Percentiles rank a stretch among this genome's conserved stretches.
These are phyloP conservation scores for Taxawa tesnikishii DNA, from an alignment of 2,329 filamentous ascomycete genomes.

Conservation along the genomic window DNA sequence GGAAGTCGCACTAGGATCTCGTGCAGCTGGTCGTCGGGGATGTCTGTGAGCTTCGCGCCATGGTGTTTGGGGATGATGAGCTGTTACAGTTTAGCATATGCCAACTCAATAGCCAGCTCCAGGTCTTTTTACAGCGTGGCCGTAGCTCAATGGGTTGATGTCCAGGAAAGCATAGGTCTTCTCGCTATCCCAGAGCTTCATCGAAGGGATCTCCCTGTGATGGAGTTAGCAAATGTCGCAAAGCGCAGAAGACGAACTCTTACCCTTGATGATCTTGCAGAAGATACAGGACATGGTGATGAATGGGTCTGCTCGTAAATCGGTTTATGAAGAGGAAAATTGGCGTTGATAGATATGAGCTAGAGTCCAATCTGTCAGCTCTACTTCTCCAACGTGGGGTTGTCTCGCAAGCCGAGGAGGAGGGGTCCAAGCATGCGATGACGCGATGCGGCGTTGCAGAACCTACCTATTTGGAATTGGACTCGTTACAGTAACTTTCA, in stretches of 20 bases:
- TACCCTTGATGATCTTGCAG: constrained; percentile 95
- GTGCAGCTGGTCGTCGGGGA: constrained; percentile 74
- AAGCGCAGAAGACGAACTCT: not conserved
- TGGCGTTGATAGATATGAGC: too few species aligned
- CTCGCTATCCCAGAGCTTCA: constrained; percentile 92
- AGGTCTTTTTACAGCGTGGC: constrained; percentile 84
- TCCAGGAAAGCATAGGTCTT: constrained; percentile 94
- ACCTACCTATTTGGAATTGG: too few species aligned
- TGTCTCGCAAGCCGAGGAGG: too few species aligned
- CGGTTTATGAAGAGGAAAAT: too few species aligned
- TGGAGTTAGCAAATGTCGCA: too few species aligned
- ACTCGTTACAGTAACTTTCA: too few species aligned
- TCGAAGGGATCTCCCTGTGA: constrained; percentile 85
- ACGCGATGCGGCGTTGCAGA: too few species aligned
- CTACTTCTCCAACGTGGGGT: too few species aligned
- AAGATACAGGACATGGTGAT: constrained; percentile 67
- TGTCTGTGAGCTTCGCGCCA: constrained; percentile 80
- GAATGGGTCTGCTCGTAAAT: too few species aligned
- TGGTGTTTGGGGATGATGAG: constrained; percentile 95
- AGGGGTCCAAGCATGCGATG: too few species aligned
- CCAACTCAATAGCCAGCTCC: not conserved
- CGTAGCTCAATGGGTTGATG: constrained; percentile 77
- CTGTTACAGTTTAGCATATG: too few species aligned
- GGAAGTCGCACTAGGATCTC: constrained; percentile 61
- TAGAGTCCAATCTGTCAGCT: too few species aligned